A percentile compares a stretch with the other conserved stretches of the same genome.
Conservation (phyloP, 805 yeast species). For the Kluyveromyces siamensis region DNA sequence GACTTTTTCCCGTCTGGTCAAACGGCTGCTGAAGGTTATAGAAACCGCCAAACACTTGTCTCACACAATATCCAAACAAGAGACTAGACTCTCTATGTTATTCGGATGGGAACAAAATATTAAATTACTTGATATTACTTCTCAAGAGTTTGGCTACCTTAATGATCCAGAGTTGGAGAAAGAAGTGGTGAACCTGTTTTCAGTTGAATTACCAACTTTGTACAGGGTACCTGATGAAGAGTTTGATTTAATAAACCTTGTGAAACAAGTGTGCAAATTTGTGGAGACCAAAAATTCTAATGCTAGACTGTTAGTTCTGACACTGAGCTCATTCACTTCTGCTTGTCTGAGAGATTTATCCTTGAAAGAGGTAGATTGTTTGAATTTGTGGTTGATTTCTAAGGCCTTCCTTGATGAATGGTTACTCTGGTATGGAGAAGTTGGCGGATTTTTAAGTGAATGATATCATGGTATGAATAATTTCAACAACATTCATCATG, state of each 20-base stretch:
- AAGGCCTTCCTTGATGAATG: conserved; percentile 73
- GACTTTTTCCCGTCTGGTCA: conserved; percentile 43
- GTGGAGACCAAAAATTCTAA: conserved; percentile 39
- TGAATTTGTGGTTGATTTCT: conserved; percentile 69
- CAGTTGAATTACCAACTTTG: conserved; percentile 28
- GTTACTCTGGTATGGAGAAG: conserved; percentile 56
- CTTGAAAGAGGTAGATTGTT: conserved; percentile 46
- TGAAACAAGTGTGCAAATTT: conserved; percentile 31
- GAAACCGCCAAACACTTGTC: conserved; percentile 45
- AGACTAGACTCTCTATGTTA: conserved; percentile 34
- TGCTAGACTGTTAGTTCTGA: conserved; percentile 47
- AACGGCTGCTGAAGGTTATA: conserved; percentile 44
- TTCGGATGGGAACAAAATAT: conserved; percentile 48
- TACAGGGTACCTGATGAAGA: conserved; percentile 12
- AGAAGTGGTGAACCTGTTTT: conserved; percentile 28
- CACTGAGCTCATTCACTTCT: conserved; percentile 45
- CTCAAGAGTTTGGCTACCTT: conserved; percentile 43
- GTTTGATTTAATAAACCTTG: conserved; percentile 19
- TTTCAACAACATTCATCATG: background rate
- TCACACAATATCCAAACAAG: conserved; percentile 32
- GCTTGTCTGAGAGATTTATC: conserved; percentile 56
- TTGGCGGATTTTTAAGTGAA: conserved; percentile 38
- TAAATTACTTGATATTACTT: conserved; percentile 29
- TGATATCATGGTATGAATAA: background rate
- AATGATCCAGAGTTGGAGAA: conserved; percentile 26